Conservation (phyloP, 169 alveolate genomes). For the Plasmodium knowlesi region DNA sequence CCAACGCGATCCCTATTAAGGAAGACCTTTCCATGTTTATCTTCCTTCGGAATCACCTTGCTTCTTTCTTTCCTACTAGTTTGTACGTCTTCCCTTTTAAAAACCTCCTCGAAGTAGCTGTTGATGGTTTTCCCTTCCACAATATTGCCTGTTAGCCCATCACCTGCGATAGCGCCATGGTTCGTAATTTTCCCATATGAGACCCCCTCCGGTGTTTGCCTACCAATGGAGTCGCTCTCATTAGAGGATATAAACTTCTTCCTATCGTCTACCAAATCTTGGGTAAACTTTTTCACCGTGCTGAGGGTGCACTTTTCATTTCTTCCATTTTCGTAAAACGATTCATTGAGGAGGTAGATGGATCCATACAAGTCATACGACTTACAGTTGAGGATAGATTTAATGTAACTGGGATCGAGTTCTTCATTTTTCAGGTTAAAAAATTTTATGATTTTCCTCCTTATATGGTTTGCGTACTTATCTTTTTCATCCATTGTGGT, state of each 20-base stretch:
- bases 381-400: constrained; percentile 35
- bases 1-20: not conserved
- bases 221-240: not conserved
- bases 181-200: not conserved
- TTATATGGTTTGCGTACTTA: constrained; percentile 34
- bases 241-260: constrained; percentile 1
- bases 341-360: constrained; percentile 35
- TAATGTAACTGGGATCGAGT: constrained; percentile 35
- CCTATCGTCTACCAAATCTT: constrained; percentile 19
- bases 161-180: not conserved
- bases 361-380: constrained; percentile 37
- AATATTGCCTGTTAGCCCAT: not conserved
- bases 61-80: not conserved
- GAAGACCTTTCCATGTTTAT: not conserved
- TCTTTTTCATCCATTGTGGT: not conserved
- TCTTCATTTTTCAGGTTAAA: constrained; percentile 64
- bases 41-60: not conserved
- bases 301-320: constrained; percentile 18
- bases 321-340: constrained; percentile 36
- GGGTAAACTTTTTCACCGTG: constrained; percentile 41
- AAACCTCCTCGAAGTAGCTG: constrained; percentile 12
- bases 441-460: constrained; percentile 43
- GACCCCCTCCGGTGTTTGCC: not conserved
- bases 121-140: not conserved
- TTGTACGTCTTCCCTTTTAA: not conserved